Evolutionary conservation across 106 monocot genomes (phyloP).

Genomic region (Allium cepa): DNA sequence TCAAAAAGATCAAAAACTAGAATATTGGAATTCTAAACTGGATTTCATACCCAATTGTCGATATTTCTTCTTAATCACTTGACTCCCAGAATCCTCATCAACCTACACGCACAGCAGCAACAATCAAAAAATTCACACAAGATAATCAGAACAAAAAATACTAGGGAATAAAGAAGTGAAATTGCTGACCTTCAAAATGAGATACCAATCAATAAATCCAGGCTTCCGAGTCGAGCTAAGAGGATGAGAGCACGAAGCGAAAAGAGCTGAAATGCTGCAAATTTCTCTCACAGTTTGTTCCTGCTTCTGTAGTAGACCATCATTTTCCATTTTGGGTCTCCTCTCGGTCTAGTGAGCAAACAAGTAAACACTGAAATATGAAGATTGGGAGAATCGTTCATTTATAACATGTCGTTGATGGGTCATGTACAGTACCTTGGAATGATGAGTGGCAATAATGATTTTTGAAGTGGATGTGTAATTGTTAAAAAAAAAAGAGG

Average conservation of each 20-base stretch:
- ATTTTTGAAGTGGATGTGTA: not conserved
- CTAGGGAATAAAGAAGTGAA: not conserved
- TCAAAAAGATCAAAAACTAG: not conserved
- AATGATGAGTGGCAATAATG: not conserved
- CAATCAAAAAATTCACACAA: not conserved
- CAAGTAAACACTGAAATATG: not conserved
- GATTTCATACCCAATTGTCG: constrained; percentile 7
- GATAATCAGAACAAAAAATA: not conserved
- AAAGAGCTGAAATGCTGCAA: constrained; percentile 30
- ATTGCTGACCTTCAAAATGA: constrained; percentile 40
- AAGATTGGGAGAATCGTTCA: not conserved
- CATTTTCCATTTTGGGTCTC: constrained; percentile 2
- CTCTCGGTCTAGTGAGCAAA: not conserved
- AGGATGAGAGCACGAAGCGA: constrained; percentile 42
- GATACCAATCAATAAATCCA: constrained; percentile 76
- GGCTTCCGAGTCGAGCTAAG: constrained; percentile 7
- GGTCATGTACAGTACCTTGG: too few species aligned
- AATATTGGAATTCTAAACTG: not conserved
- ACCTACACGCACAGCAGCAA: not conserved
- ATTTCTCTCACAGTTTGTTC: constrained; percentile 31
- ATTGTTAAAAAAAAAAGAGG: not conserved
- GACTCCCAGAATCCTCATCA: constrained; percentile 13
- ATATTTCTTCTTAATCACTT: constrained; percentile 6
- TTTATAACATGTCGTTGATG: not conserved
- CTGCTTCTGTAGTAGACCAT: constrained; percentile 12